Conservation (phyloP, 345 rosid species). For the Arabis hirsuta region DNA sequence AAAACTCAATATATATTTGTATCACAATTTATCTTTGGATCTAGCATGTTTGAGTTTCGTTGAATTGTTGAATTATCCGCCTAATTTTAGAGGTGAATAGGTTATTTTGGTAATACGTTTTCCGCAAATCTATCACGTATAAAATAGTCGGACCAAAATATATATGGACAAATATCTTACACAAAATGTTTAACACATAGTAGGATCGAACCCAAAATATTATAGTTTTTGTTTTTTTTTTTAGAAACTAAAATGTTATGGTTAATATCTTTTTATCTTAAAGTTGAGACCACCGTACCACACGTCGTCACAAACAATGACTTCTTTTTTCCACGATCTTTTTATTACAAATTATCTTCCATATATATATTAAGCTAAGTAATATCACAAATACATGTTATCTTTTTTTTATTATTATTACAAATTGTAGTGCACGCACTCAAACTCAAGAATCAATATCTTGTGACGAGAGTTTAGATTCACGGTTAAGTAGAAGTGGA, state of each 20-base stretch:
- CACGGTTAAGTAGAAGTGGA: slow-evolving; percentile 35
- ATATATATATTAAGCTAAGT: background rate
- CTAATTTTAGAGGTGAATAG: background rate
- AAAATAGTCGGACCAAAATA: background rate
- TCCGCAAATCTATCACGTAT: background rate
- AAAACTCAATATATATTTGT: too few species aligned
- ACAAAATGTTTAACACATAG: background rate
- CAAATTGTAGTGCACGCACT: slow-evolving; percentile 35
- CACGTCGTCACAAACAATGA: slow-evolving; percentile 10
- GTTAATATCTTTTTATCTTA: background rate
- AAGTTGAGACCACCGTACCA: slow-evolving; percentile 8
- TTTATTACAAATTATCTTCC: background rate
- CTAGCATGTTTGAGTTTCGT: background rate
- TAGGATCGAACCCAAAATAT: background rate
- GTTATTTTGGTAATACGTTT: background rate
- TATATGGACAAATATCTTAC: background rate
- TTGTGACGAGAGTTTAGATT: slow-evolving; percentile 39
- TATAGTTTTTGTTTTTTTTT: background rate
- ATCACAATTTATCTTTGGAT: background rate
- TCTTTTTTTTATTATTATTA: background rate
- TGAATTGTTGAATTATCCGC: too few species aligned
- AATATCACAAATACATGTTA: background rate
- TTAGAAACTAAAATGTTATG: too few species aligned
- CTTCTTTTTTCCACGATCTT: background rate
- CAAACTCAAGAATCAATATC: slow-evolving; percentile 29